Evolutionary conservation across 106 monocot species (phyloP).

Genomic region (Apostasia shenzhenica): DNA sequence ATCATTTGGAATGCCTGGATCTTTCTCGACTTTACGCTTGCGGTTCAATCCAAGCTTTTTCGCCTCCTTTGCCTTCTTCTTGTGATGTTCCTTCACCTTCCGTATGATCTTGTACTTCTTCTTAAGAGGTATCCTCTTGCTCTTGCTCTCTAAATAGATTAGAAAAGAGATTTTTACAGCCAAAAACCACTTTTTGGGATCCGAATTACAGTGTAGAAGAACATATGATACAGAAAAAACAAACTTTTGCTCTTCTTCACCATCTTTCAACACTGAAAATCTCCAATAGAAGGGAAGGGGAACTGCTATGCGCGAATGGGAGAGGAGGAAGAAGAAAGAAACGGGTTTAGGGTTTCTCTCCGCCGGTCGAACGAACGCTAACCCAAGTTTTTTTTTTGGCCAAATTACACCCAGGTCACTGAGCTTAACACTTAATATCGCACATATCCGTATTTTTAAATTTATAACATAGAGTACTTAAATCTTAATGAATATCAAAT

Average conservation of each 20-base stretch:
- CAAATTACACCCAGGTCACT: too few relatives aligned
- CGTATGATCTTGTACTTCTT: constrained; percentile 83
- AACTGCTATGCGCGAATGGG: not conserved
- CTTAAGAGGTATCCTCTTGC: constrained; percentile 73
- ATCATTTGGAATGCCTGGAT: constrained; percentile 96
- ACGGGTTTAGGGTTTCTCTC: too few relatives aligned
- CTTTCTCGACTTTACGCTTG: constrained; percentile 87
- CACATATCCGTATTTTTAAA: too few relatives aligned
- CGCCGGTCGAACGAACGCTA: too few relatives aligned
- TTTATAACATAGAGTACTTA: too few relatives aligned
- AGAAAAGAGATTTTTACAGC: not conserved
- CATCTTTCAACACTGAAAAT: constrained; percentile 22
- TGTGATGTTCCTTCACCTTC: constrained; percentile 84
- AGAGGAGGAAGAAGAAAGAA: too few relatives aligned
- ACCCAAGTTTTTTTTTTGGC: too few relatives aligned
- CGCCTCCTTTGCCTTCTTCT: constrained; percentile 81
- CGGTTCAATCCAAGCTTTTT: constrained; percentile 58
- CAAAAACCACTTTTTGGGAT: not conserved
- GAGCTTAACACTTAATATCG: too few relatives aligned
- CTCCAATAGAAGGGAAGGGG: not conserved
- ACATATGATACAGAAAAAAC: not conserved
- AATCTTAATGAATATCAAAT: too few relatives aligned
- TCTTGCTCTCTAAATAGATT: constrained; percentile 69
- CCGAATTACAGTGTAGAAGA: not conserved
- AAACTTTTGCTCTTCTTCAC: constrained; percentile 81